Percentiles rank a stretch among this genome's conserved stretches.
These are phyloP conservation scores for Trichoderma reesei DNA, from an alignment of 495 filamentous ascomycete genomes.

Conservation along the genomic window DNA sequence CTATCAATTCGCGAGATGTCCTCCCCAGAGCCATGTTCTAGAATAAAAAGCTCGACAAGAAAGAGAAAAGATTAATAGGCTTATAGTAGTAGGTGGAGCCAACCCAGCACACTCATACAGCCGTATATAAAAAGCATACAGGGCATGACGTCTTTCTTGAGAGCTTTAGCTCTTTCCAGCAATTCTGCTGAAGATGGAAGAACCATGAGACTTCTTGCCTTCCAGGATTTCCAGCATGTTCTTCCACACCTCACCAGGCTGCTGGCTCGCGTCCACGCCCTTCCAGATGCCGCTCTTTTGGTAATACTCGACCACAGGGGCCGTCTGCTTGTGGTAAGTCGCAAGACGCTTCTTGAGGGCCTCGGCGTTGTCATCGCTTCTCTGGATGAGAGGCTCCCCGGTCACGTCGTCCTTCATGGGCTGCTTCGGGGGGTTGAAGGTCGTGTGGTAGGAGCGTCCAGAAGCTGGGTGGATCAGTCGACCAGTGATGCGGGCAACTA, in stretches of 20 bases:
- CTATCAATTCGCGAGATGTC: no score
- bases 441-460: slow-evolving; percentile 91
- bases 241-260: slow-evolving; percentile 93
- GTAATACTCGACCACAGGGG: slow-evolving; percentile 91
- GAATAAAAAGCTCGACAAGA: neutral
- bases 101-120: neutral
- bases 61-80: neutral
- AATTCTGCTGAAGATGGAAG: slow-evolving; percentile 38
- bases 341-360: slow-evolving; percentile 87
- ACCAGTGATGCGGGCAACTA: slow-evolving; percentile 93
- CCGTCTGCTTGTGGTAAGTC: slow-evolving; percentile 91
- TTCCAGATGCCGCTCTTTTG: slow-evolving; percentile 94
- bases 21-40: neutral
- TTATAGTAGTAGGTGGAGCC: neutral
- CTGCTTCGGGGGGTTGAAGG: slow-evolving; percentile 96
- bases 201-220: slow-evolving; percentile 44
- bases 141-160: neutral
- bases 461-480: slow-evolving; percentile 92
- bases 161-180: slow-evolving; percentile 26
- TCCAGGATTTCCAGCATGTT: slow-evolving; percentile 75
- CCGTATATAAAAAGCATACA: neutral
- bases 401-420: slow-evolving; percentile 94
- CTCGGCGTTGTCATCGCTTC: slow-evolving; percentile 95
- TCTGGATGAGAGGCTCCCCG: slow-evolving; percentile 92
- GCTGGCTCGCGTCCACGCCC: slow-evolving; percentile 91